These are phyloP conservation scores for Syzygium grande DNA, from an alignment of 345 rosid species.

Conservation along the genomic window DNA sequence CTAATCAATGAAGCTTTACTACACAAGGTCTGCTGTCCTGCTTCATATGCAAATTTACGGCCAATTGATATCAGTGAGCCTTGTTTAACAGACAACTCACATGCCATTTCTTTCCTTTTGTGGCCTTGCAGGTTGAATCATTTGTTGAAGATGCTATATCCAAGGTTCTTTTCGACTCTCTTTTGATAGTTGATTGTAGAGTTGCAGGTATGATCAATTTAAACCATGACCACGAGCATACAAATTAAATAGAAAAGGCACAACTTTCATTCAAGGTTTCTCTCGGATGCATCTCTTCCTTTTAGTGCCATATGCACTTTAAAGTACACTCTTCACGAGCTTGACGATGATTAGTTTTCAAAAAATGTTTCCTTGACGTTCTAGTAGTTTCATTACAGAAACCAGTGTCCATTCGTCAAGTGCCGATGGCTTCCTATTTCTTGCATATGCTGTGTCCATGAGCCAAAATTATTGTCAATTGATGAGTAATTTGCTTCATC, in stretches of 20 bases:
- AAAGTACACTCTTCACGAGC: background rate
- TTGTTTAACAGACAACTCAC: slow-evolving; percentile 2
- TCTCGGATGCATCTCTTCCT: background rate
- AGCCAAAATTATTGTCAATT: background rate
- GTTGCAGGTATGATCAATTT: background rate
- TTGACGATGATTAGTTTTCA: background rate
- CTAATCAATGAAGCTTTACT: slow-evolving; percentile 91
- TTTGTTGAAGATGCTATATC: slow-evolving; percentile 76
- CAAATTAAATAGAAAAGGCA: background rate
- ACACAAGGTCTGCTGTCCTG: slow-evolving; percentile 52
- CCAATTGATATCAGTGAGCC: background rate
- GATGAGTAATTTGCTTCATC: background rate
- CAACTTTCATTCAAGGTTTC: background rate
- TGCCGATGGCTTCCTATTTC: background rate
- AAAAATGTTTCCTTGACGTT: background rate
- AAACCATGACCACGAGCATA: background rate
- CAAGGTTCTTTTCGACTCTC: slow-evolving; percentile 47
- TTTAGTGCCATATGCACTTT: background rate
- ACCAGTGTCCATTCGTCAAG: background rate
- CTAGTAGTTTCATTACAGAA: background rate
- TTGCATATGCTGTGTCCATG: background rate
- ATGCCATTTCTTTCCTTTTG: slow-evolving; percentile 6
- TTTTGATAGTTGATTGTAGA: background rate
- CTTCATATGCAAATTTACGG: background rate
- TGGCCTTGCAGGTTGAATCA: slow-evolving; percentile 64